Evolutionary conservation across 148 eudicot genomes (phyloP).

Genomic region (Linanthus parryae): DNA sequence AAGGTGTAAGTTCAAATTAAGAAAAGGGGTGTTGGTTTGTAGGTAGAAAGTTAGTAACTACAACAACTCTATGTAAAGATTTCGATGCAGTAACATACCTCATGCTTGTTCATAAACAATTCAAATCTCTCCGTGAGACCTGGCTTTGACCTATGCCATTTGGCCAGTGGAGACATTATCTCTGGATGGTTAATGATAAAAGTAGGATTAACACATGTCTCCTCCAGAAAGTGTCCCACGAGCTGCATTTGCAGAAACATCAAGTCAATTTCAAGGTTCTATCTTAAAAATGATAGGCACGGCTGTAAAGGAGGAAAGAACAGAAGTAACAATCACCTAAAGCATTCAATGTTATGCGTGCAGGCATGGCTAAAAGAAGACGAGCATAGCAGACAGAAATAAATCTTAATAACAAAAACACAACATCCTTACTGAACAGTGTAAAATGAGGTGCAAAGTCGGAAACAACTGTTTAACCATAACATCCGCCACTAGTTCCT

Average conservation of each 20-base stretch:
- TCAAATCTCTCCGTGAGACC: slow-evolving; percentile 92
- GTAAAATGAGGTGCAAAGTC: too few relatives aligned
- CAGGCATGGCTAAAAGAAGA: too few relatives aligned
- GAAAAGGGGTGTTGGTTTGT: neutral
- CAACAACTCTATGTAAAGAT: neutral
- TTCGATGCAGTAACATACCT: slow-evolving; percentile 33
- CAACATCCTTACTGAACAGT: too few relatives aligned
- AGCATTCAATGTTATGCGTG: too few relatives aligned
- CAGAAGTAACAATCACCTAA: too few relatives aligned
- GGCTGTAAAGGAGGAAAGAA: too few relatives aligned
- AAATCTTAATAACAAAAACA: too few relatives aligned
- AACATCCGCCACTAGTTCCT: too few relatives aligned
- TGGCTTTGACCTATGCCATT: slow-evolving; percentile 94
- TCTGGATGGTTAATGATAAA: slow-evolving; percentile 91
- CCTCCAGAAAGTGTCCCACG: slow-evolving; percentile 96
- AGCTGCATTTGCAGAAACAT: slow-evolving; percentile 54
- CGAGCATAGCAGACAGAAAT: too few relatives aligned
- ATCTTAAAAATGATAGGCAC: too few relatives aligned
- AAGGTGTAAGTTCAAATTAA: neutral
- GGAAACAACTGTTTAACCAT: too few relatives aligned
- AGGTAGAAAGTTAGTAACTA: neutral
- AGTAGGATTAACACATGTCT: slow-evolving; percentile 77
- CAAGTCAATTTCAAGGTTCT: too few relatives aligned
- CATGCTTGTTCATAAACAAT: slow-evolving; percentile 86
- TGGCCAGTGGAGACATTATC: slow-evolving; percentile 97